A percentile compares a stretch with the other conserved stretches of the same genome.
Conservation (phyloP, 805 yeast species). For the Spathaspora boniae region DNA sequence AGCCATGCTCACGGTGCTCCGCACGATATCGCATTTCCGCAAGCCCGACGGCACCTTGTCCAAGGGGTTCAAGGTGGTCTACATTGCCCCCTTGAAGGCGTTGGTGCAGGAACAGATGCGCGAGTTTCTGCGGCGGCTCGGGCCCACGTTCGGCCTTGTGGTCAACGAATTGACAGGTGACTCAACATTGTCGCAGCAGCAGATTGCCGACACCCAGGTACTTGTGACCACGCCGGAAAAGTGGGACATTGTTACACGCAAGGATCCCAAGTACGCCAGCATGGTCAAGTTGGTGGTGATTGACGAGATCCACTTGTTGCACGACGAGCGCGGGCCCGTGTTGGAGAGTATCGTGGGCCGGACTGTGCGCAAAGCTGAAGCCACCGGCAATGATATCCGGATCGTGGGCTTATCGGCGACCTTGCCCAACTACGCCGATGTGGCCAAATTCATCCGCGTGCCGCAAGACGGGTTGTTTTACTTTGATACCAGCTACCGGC, state of each 20-base stretch:
- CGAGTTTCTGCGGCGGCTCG: slow-evolving; percentile 71
- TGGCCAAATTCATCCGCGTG: slow-evolving; percentile 75
- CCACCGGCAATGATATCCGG: slow-evolving; percentile 49
- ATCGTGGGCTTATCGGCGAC: slow-evolving; percentile 90
- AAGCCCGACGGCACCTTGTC: slow-evolving; percentile 42
- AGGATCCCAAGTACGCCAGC: slow-evolving; percentile 57
- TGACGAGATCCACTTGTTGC: slow-evolving; percentile 90
- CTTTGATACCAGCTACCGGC: slow-evolving; percentile 81
- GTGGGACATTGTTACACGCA: slow-evolving; percentile 95
- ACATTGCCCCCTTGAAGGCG: slow-evolving; percentile 91
- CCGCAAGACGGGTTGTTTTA: slow-evolving; percentile 62
- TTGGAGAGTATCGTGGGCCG: slow-evolving; percentile 84
- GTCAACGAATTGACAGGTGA: slow-evolving; percentile 94
- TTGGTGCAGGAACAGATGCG: slow-evolving; percentile 92
- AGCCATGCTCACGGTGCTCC: slow-evolving; percentile 79
- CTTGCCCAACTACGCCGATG: slow-evolving; percentile 83
- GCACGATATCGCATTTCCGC: slow-evolving; percentile 54
- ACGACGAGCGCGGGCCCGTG: slow-evolving; percentile 95
- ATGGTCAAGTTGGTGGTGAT: slow-evolving; percentile 70
- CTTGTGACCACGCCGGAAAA: slow-evolving; percentile 94
- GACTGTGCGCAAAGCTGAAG: slow-evolving; percentile 47
- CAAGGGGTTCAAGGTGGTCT: slow-evolving; percentile 69
- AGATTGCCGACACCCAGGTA: slow-evolving; percentile 74
- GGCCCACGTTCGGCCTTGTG: slow-evolving; percentile 54
- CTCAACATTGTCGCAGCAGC: slow-evolving; percentile 67